Evolutionary conservation across 441 rosid genomes (phyloP).

Genomic region (Croton setiger): DNA sequence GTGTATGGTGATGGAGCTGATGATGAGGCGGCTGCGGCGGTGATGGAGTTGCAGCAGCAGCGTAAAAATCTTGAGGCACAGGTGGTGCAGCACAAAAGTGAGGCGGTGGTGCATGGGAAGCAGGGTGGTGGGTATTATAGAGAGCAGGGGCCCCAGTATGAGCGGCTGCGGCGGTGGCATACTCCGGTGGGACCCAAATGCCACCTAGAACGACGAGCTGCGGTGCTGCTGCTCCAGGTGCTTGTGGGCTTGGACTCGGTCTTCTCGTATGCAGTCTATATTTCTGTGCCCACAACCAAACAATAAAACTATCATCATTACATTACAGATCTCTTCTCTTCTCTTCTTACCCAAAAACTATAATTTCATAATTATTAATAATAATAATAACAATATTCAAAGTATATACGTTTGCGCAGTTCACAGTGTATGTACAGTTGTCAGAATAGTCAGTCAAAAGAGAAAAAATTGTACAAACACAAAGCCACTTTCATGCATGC

Average conservation of each 20-base stretch:
- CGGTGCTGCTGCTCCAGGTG: slow-evolving; percentile 48
- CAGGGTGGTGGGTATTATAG: slow-evolving; percentile 45
- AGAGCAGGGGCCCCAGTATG: slow-evolving; percentile 44
- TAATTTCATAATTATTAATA: not conserved
- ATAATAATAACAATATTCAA: slow-evolving; percentile 11
- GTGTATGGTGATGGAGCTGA: slow-evolving; percentile 27
- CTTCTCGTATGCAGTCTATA: slow-evolving; percentile 95
- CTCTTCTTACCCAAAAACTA: not conserved
- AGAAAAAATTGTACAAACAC: slow-evolving; percentile 16
- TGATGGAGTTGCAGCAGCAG: slow-evolving; percentile 33
- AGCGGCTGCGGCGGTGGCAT: slow-evolving; percentile 56
- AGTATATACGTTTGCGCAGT: slow-evolving; percentile 20
- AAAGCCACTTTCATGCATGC: slow-evolving; percentile 31
- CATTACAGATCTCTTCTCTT: slow-evolving; percentile 1
- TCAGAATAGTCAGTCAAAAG: slow-evolving; percentile 28
- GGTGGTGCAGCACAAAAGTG: slow-evolving; percentile 65
- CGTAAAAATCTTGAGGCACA: slow-evolving; percentile 60
- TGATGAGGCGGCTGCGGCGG: slow-evolving; percentile 33
- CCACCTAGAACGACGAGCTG: slow-evolving; percentile 87
- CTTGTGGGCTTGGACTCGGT: slow-evolving; percentile 89
- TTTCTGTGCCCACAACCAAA: slow-evolving; percentile 47
- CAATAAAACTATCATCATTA: slow-evolving; percentile 15
- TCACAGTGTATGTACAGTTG: not conserved
- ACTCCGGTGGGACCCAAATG: slow-evolving; percentile 94
- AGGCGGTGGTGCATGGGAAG: slow-evolving; percentile 45